phyloP scores from a whole-genome alignment of 345 rosid species.

The Conringia planisiliqua region DNA sequence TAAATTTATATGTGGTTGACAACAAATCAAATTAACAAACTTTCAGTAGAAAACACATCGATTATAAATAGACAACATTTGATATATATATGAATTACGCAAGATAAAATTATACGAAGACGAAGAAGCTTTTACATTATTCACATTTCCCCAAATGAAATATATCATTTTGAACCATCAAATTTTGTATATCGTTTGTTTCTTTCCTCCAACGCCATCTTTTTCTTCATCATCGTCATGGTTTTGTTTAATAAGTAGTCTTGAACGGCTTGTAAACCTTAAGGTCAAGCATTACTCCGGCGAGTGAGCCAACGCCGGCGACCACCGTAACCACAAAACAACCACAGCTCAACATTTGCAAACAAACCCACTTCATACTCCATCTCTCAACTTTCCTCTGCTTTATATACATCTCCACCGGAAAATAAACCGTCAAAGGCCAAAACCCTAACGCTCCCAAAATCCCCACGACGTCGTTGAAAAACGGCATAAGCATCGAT shows the following conservation, averaged over 20 bases:
- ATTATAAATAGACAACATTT: background rate
- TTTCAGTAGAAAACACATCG: background rate
- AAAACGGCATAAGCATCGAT: conserved; percentile 74
- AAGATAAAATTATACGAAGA: background rate
- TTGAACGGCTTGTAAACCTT: conserved; percentile 41
- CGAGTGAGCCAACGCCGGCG: conserved; percentile 64
- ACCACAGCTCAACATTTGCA: conserved; percentile 48
- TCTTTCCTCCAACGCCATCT: background rate
- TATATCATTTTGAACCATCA: background rate
- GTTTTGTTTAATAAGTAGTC: conserved; percentile 25
- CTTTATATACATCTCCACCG: conserved; percentile 69
- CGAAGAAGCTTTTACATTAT: conserved; percentile 21
- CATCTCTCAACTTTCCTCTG: conserved; percentile 57
- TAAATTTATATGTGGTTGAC: background rate
- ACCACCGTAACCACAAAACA: conserved; percentile 56
- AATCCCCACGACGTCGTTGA: conserved; percentile 64
- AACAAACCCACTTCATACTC: conserved; percentile 62
- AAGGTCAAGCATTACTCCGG: conserved; percentile 53
- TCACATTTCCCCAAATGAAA: conserved; percentile 28
- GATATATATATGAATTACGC: background rate
- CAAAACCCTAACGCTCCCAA: conserved; percentile 77
- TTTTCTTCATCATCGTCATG: conserved; percentile 1
- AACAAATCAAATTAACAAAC: background rate
- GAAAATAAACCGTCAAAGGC: conserved; percentile 76
- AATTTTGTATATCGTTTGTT: conserved; percentile 2